Evolutionary conservation across 768 basidiomycete species (phyloP).

Genomic region (Tricholoma hemisulphureum): DNA sequence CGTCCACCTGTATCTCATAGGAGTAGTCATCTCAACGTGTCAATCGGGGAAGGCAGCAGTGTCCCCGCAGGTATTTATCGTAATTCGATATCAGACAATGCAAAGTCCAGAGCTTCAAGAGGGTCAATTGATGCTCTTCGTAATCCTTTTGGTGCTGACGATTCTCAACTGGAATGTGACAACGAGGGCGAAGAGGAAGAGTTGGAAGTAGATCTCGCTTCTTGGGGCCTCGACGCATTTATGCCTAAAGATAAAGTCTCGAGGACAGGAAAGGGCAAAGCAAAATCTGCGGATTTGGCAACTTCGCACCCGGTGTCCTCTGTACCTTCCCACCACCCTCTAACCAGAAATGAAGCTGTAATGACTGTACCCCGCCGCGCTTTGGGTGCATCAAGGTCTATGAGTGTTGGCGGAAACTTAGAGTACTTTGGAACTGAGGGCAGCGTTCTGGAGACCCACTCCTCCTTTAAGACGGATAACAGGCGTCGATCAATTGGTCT

Average conservation of each 20-base stretch:
- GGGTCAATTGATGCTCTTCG: conserved; percentile 61
- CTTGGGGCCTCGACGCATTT: conserved; percentile 82
- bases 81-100: conserved; percentile 48
- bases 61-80: conserved; percentile 47
- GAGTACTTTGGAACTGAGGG: conserved; percentile 41
- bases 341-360: conserved; percentile 39
- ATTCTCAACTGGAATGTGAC: conserved; percentile 53
- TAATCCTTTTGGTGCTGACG: conserved; percentile 74
- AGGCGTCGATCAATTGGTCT: conserved; percentile 57
- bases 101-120: conserved; percentile 53
- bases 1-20: conserved; percentile 45
- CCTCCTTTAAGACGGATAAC: conserved; percentile 27
- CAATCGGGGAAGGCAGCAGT: conserved; percentile 59
- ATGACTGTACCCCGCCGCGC: conserved; percentile 34
- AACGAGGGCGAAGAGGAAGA: conserved; percentile 50
- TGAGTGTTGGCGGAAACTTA: conserved; percentile 62
- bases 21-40: conserved; percentile 68
- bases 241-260: conserved; percentile 64
- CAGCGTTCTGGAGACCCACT: conserved; percentile 26
- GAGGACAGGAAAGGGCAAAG: conserved; percentile 45
- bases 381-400: conserved; percentile 50
- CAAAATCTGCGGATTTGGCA: conserved; percentile 34
- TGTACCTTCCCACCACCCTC: conserved; percentile 43
- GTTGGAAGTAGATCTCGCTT: conserved; percentile 75
- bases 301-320: conserved; percentile 39